Base-by-base conservation (phyloP, 2,329 filamentous ascomycete species). In the Neopestalotiopsis rosae region DNA sequence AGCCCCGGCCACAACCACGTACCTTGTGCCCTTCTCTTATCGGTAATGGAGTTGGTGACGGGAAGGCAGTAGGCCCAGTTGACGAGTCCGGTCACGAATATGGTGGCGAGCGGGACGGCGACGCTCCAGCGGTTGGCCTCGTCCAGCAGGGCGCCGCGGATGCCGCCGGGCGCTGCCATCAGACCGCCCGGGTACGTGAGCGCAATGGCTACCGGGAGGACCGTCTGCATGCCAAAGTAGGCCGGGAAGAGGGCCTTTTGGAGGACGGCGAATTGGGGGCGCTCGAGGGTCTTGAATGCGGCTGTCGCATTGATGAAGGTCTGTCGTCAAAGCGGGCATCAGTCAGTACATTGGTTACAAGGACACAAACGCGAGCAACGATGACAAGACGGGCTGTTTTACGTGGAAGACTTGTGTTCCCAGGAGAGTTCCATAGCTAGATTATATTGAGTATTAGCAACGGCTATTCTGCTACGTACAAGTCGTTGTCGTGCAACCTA, bases 381-480 rank as follows among this genome's bases (percentile, higher is more conserved):
- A 14, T 45, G 14, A 14, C 9, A 28, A 32, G 38, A 9, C 12
- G 28, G 30, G 32, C n/a, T 52, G 58, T 80, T 28, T 79, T 81
- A 92, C 91, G 79, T 98, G 94, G 82, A 94, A 98, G 79, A 97
- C 87, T 52, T 94, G 92, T 34, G 92, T 91, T 72, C 96, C 96
- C 14, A 98, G 85, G 64, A 98, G 88, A 24, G 94, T 94, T 73
- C 94, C 94, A 82, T 97, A 97, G 78, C 94, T 96, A 74, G 30
- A 10, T 7, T 17, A n/a, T 14, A 40, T 5, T 14, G 1, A 52
- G 34, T 1, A 38, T 67, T 45, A 67, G 56, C 20, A 32, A 14
- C 5, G 32, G 34, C 32, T 61, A 38, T 34, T n/a, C 13, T 12
- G 34, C 4, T 13, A 32, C 5, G 24, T 66, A 10, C 20, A 9